phyloP scores from a whole-genome alignment of 108 stramenopile genomes.

The Phaeodactylum tricornutum region DNA sequence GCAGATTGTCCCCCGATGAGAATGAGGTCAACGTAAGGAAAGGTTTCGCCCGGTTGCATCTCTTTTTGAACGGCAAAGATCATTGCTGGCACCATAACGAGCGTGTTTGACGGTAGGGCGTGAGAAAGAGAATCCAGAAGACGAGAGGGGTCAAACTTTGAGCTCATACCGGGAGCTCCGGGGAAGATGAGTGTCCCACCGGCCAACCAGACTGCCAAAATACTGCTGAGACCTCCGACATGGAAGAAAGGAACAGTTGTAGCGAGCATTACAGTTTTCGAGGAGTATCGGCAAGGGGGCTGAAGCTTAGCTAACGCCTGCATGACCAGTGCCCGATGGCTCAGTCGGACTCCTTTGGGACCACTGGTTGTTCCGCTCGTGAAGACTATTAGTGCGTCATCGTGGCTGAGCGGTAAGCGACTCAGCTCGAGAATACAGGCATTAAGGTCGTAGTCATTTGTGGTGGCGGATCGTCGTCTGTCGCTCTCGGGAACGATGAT shows the following conservation, averaged over 20 bases:
- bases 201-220: conserved; percentile 61
- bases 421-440: background rate
- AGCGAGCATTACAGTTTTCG: conserved; percentile 44
- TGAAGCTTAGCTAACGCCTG: conserved; percentile 59
- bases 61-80: conserved; percentile 39
- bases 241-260: conserved; percentile 89
- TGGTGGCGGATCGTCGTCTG: background rate
- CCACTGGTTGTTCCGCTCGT: conserved; percentile 74
- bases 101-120: conserved; percentile 35
- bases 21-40: conserved; percentile 45
- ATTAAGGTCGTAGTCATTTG: background rate
- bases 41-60: conserved; percentile 1
- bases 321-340: conserved; percentile 55
- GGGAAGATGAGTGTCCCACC: conserved; percentile 76
- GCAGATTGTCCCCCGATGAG: conserved; percentile 86
- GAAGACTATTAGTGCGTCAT: conserved; percentile 65
- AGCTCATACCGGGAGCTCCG: background rate
- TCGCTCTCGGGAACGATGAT: no score
- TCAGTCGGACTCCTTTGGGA: conserved; percentile 69
- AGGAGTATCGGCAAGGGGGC: conserved; percentile 47
- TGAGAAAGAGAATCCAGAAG: conserved; percentile 15
- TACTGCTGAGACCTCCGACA: conserved; percentile 78
- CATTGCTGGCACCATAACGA: conserved; percentile 93
- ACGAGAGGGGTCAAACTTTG: conserved; percentile 20
- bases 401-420: background rate